Evolutionary conservation across 108 stramenopile species (phyloP).

Genomic region (Cyclotella sp.): DNA sequence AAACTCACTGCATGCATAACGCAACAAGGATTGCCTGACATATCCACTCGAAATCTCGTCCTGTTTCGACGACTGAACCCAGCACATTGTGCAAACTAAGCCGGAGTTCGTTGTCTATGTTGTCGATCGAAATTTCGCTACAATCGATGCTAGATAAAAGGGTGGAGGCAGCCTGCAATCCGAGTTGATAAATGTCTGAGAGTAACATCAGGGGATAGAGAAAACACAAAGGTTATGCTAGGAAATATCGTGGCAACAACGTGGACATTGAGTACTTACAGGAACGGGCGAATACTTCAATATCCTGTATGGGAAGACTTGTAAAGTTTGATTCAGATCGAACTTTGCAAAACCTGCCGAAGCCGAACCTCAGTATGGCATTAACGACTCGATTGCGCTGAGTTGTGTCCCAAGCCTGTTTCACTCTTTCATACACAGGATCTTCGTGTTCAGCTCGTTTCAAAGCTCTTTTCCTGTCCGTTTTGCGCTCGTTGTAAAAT

Average conservation of each 20-base stretch:
- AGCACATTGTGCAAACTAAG: constrained; percentile 56
- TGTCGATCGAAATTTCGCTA: constrained; percentile 24
- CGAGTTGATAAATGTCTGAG: constrained; percentile 68
- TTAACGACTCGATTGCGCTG: constrained; percentile 73
- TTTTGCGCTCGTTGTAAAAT: constrained; percentile 60
- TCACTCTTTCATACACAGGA: constrained; percentile 76
- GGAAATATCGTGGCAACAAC: background rate
- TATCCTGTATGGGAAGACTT: constrained; percentile 80
- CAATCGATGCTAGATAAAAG: constrained; percentile 55
- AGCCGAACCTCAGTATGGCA: constrained; percentile 79
- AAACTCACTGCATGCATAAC: constrained; percentile 54
- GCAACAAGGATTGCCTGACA: constrained; percentile 63
- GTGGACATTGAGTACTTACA: constrained; percentile 35
- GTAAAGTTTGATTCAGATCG: constrained; percentile 79
- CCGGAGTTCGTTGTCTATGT: constrained; percentile 31
- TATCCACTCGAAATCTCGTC: constrained; percentile 68
- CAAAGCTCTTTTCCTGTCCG: constrained; percentile 64
- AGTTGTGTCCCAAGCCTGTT: constrained; percentile 85
- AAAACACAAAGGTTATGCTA: background rate
- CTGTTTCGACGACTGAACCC: constrained; percentile 35
- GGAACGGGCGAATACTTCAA: constrained; percentile 76
- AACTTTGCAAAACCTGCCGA: constrained; percentile 81
- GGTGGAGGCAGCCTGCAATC: constrained; percentile 72
- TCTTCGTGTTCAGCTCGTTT: constrained; percentile 75
- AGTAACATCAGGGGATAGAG: background rate